phyloP scores from a whole-genome alignment of 2,329 filamentous ascomycete species.

The Cladosporium oxysporum region DNA sequence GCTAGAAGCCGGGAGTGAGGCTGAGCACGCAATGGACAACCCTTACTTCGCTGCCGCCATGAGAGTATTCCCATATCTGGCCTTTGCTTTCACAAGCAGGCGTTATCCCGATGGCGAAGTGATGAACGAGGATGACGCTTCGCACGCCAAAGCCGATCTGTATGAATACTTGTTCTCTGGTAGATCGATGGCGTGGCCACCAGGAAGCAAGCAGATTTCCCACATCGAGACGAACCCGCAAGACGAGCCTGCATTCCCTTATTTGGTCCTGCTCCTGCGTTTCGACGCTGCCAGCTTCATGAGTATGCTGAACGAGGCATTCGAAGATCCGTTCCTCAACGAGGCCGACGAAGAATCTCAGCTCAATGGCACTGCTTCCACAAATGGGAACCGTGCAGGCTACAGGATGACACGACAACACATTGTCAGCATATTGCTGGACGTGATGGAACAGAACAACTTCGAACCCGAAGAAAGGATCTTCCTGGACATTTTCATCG shows the following conservation, averaged over 20 bases:
- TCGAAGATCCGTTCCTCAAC: conserved; percentile 92
- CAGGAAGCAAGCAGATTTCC: conserved; percentile 61
- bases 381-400: conserved; percentile 31
- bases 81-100: conserved; percentile 84
- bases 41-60: conserved; percentile 68
- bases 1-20: conserved; percentile 56
- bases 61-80: conserved; percentile 94
- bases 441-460: conserved; percentile 78
- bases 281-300: conserved; percentile 92
- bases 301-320: conserved; percentile 94
- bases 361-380: conserved; percentile 29
- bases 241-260: conserved; percentile 77
- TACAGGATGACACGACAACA: conserved; percentile 78
- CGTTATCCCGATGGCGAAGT: conserved; percentile 83
- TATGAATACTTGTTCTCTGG: conserved; percentile 95
- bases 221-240: conserved; percentile 57
- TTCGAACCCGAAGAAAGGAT: conserved; percentile 83
- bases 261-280: conserved; percentile 78
- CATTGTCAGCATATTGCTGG: conserved; percentile 83
- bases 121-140: conserved; percentile 71
- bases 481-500: conserved; percentile 98
- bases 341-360: conserved; percentile 56
- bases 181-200: conserved; percentile 73
- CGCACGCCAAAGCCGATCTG: conserved; percentile 78
- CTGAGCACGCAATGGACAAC: conserved; percentile 51